A percentile compares a stretch with the other conserved stretches of the same genome.
phyloP scores from a whole-genome alignment of 306 rosid genomes.

The Vigna trinervia region DNA sequence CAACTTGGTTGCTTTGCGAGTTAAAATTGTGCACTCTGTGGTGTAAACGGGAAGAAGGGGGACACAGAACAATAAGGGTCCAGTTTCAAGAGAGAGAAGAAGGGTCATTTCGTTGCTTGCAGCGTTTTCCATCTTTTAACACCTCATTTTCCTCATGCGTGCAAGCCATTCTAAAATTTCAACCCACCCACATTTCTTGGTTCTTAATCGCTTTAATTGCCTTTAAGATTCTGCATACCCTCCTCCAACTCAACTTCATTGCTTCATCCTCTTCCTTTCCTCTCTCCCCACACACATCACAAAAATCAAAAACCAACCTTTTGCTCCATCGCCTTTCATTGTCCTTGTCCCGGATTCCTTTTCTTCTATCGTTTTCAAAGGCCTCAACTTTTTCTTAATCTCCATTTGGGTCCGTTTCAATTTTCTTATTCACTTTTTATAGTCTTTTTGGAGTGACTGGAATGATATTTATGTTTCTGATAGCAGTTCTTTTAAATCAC shows the following conservation, averaged over 20 bases:
- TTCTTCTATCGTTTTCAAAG: slow-evolving; percentile 57
- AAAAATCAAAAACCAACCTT: slow-evolving; percentile 19
- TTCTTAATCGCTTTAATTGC: slow-evolving; percentile 45
- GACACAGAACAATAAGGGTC: background rate
- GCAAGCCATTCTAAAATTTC: slow-evolving; percentile 75
- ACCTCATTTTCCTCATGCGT: slow-evolving; percentile 70
- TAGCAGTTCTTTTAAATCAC: background rate
- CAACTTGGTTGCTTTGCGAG: slow-evolving; percentile 60
- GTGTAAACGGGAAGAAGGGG: background rate
- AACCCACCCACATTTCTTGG: slow-evolving; percentile 50
- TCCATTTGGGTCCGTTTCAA: slow-evolving; percentile 50
- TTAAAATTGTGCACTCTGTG: slow-evolving; percentile 52
- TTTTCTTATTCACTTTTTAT: slow-evolving; percentile 24
- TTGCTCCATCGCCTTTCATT: slow-evolving; percentile 36
- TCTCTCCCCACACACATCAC: background rate
- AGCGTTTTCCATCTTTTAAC: slow-evolving; percentile 63
- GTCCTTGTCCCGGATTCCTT: slow-evolving; percentile 38
- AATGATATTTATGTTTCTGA: slow-evolving; percentile 31
- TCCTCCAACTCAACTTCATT: slow-evolving; percentile 48
- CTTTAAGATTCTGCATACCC: slow-evolving; percentile 70
- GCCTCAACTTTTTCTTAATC: slow-evolving; percentile 43
- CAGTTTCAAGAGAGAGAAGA: slow-evolving; percentile 5
- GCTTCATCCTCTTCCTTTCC: slow-evolving; percentile 7
- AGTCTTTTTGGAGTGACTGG: slow-evolving; percentile 24
- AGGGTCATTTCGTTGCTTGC: slow-evolving; percentile 60